Percentiles rank a stretch among this genome's conserved stretches.
phyloP scores from a whole-genome alignment of 2,329 filamentous ascomycete species.

The Claviceps sp. region DNA sequence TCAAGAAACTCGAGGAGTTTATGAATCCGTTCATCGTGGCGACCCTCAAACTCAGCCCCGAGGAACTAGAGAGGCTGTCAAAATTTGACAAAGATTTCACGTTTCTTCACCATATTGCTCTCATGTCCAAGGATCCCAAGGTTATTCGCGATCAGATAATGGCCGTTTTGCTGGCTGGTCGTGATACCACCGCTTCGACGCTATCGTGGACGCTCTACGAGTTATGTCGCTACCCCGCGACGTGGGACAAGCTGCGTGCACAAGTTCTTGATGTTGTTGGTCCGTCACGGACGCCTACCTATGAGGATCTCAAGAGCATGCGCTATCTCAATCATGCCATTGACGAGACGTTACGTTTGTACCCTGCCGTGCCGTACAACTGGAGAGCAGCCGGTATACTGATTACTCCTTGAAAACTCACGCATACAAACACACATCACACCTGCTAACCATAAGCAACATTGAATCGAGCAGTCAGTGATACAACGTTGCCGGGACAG shows the following conservation, averaged over 20 bases:
- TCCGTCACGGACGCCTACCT: constrained; percentile 47
- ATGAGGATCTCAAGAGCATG: constrained; percentile 76
- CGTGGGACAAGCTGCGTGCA: constrained; percentile 54
- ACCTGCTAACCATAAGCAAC: constrained; percentile 36
- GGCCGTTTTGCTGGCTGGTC: constrained; percentile 68
- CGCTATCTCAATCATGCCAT: constrained; percentile 63
- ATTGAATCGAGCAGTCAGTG: constrained; percentile 44
- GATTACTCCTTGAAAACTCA: not conserved
- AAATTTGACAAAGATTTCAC: constrained; percentile 65
- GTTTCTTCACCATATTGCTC: constrained; percentile 75
- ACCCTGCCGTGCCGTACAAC: constrained; percentile 70
- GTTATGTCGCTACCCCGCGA: constrained; percentile 55
- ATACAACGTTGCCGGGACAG: constrained; percentile 61
- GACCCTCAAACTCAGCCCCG: constrained; percentile 52
- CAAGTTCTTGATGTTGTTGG: constrained; percentile 62
- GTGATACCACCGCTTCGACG: constrained; percentile 75
- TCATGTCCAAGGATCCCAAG: constrained; percentile 58
- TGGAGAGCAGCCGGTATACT: constrained; percentile 24
- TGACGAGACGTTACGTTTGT: constrained; percentile 65
- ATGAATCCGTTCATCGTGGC: constrained; percentile 66
- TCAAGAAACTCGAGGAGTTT: constrained; percentile 62
- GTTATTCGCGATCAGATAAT: constrained; percentile 78
- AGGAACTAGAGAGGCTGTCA: constrained; percentile 54
- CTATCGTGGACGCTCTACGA: constrained; percentile 77
- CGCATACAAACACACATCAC: too few relatives aligned